phyloP scores from a whole-genome alignment of 208 protist species.

The Crithidia brevicula region DNA sequence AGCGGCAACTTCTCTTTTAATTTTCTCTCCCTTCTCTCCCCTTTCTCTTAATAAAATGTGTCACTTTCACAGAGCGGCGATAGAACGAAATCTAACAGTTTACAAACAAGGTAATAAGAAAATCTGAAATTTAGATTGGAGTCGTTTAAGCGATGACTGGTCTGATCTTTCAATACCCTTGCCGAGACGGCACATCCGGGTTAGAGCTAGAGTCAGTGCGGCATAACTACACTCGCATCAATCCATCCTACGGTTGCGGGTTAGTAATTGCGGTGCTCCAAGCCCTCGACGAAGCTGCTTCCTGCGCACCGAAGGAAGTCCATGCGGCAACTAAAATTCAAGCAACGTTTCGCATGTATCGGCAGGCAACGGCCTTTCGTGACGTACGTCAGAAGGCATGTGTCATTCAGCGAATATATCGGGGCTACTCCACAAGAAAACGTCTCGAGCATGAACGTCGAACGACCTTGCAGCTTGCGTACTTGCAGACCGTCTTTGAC shows the following conservation, averaged over 20 bases:
- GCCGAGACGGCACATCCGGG: slow-evolving; percentile 9
- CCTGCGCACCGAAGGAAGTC: slow-evolving; percentile 15
- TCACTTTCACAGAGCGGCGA: too few species aligned
- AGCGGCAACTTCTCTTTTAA: not conserved
- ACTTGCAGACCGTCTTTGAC: slow-evolving; percentile 56
- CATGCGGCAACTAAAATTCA: slow-evolving; percentile 56
- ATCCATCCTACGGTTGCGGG: slow-evolving; percentile 19
- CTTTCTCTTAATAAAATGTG: not conserved
- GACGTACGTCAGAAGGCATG: slow-evolving; percentile 23
- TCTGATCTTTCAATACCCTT: slow-evolving; percentile 21
- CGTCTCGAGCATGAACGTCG: slow-evolving; percentile 20
- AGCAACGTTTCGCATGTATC: slow-evolving; percentile 58
- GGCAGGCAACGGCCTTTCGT: slow-evolving; percentile 31
- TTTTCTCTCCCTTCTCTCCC: not conserved
- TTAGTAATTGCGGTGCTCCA: slow-evolving; percentile 34
- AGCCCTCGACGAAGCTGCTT: slow-evolving; percentile 25
- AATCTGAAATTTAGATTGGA: not conserved
- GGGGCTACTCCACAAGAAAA: slow-evolving; percentile 45
- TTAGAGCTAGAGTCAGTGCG: slow-evolving; percentile 16
- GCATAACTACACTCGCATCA: slow-evolving; percentile 22
- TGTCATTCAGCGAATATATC: slow-evolving; percentile 61
- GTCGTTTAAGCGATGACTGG: not conserved
- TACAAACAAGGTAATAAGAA: not conserved
- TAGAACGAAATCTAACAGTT: too few species aligned
- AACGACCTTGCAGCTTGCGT: not conserved